Conservation (phyloP, 2,329 filamentous ascomycete species). For the Macrophomina phaseolina region DNA sequence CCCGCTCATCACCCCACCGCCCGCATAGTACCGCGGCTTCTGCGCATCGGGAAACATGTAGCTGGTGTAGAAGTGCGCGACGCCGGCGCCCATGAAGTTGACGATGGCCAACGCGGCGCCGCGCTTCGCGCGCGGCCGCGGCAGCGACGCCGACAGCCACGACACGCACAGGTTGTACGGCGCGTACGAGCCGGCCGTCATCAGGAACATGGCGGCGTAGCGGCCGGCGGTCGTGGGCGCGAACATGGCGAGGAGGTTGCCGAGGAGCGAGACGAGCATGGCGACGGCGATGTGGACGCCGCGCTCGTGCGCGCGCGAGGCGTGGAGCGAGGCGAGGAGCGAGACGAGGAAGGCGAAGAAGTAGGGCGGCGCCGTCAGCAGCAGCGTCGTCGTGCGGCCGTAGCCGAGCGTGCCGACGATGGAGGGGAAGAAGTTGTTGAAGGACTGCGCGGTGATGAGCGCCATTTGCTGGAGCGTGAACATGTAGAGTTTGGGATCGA, state of each 20-base stretch:
- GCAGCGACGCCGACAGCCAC: slow-evolving; percentile 2
- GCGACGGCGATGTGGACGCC: slow-evolving; percentile 1
- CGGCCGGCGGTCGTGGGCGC: slow-evolving; percentile 31
- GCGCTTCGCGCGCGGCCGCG: slow-evolving; percentile 27
- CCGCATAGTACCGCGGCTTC: slow-evolving; percentile 30
- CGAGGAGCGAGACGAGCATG: slow-evolving; percentile 11
- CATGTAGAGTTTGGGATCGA: slow-evolving; percentile 8
- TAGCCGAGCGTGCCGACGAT: slow-evolving; percentile 47
- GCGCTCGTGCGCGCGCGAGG: slow-evolving; percentile 17
- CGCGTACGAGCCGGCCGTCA: slow-evolving; percentile 28
- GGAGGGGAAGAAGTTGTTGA: slow-evolving; percentile 42
- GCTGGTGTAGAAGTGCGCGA: slow-evolving; percentile 17
- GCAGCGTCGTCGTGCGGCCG: slow-evolving; percentile 42
- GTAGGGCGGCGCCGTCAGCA: slow-evolving; percentile 33
- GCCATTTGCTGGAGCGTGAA: slow-evolving; percentile 26
- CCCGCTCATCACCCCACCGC: slow-evolving; percentile 23
- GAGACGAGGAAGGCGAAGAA: slow-evolving; percentile 34
- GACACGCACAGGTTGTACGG: slow-evolving; percentile 18
- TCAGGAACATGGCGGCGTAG: slow-evolving; percentile 41
- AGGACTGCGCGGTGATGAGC: slow-evolving; percentile 32
- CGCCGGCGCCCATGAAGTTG: slow-evolving; percentile 26
- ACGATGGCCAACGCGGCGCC: slow-evolving; percentile 27
- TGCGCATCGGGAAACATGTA: slow-evolving; percentile 26
- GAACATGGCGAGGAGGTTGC: slow-evolving; percentile 17
- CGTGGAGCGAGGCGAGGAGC: slow-evolving; percentile 20